A percentile compares a stretch with the other conserved stretches of the same genome.
Evolutionary conservation across 2,329 filamentous ascomycete genomes (phyloP).

Genomic region (Mycosphaerella sp.): DNA sequence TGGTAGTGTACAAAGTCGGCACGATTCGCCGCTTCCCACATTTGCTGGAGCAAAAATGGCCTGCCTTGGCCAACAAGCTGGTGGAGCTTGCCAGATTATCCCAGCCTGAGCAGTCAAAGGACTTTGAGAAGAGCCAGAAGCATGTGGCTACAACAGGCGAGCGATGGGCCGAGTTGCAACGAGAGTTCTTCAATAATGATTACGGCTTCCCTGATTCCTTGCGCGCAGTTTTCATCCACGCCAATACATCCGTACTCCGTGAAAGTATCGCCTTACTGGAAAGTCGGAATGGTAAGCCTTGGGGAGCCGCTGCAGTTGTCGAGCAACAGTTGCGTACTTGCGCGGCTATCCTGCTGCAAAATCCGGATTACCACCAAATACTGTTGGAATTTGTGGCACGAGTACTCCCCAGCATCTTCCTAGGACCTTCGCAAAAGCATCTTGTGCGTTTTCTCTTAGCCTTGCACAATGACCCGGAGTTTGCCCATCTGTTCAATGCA

Average conservation of each 20-base stretch:
- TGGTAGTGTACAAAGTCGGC: slow-evolving; percentile 37
- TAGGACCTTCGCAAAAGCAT: slow-evolving; percentile 62
- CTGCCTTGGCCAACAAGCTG: slow-evolving; percentile 55
- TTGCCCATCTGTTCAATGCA: slow-evolving; percentile 30
- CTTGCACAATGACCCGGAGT: slow-evolving; percentile 32
- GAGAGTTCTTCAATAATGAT: slow-evolving; percentile 33
- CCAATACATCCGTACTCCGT: slow-evolving; percentile 41
- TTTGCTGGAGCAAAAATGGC: slow-evolving; percentile 55
- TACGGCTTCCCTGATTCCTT: slow-evolving; percentile 25
- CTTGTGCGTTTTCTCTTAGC: slow-evolving; percentile 61
- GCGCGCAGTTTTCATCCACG: slow-evolving; percentile 29
- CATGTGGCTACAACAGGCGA: slow-evolving; percentile 59
- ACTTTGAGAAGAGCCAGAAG: slow-evolving; percentile 66
- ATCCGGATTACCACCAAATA: slow-evolving; percentile 39
- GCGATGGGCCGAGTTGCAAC: slow-evolving; percentile 56
- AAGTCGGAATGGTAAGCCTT: slow-evolving; percentile 58
- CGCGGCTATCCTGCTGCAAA: slow-evolving; percentile 37
- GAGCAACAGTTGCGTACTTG: slow-evolving; percentile 47
- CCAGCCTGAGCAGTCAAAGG: slow-evolving; percentile 73
- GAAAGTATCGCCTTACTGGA: slow-evolving; percentile 47
- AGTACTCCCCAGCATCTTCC: slow-evolving; percentile 54
- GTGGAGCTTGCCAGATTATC: slow-evolving; percentile 64
- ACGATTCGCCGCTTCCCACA: slow-evolving; percentile 17
- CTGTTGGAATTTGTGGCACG: slow-evolving; percentile 47
- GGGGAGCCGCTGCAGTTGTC: slow-evolving; percentile 56